Conservation (phyloP, 306 rosid genomes). For the Carpinus viminea region DNA sequence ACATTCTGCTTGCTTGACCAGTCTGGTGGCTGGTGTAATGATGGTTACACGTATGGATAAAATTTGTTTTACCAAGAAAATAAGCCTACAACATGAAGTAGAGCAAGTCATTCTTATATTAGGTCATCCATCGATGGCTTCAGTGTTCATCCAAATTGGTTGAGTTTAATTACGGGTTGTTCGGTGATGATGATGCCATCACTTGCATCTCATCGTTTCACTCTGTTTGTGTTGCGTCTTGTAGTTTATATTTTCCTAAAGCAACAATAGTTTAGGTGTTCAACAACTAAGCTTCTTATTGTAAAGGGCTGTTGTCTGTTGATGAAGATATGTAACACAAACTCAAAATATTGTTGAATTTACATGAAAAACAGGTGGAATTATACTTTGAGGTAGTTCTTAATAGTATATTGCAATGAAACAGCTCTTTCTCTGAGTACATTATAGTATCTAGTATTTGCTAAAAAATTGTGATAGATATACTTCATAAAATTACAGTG, state of each 20-base stretch:
- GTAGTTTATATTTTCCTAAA: neutral
- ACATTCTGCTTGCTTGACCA: neutral
- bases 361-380: constrained; percentile 51
- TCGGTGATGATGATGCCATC: neutral
- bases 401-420: neutral
- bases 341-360: constrained; percentile 3
- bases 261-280: neutral
- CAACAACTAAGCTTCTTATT: neutral
- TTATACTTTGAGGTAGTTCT: neutral
- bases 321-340: neutral
- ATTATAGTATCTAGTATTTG: neutral
- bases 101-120: neutral
- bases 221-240: neutral
- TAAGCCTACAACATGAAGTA: neutral
- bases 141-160: neutral
- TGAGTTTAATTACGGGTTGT: neutral
- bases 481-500: neutral
- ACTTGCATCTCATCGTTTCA: neutral
- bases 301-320: neutral
- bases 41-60: neutral
- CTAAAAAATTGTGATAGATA: neutral
- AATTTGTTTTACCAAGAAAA: neutral
- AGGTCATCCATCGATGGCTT: neutral
- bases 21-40: neutral
- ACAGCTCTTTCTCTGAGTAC: no score